Base-by-base conservation (phyloP, 768 basidiomycete genomes). In the Cystobasidium onofrii region DNA sequence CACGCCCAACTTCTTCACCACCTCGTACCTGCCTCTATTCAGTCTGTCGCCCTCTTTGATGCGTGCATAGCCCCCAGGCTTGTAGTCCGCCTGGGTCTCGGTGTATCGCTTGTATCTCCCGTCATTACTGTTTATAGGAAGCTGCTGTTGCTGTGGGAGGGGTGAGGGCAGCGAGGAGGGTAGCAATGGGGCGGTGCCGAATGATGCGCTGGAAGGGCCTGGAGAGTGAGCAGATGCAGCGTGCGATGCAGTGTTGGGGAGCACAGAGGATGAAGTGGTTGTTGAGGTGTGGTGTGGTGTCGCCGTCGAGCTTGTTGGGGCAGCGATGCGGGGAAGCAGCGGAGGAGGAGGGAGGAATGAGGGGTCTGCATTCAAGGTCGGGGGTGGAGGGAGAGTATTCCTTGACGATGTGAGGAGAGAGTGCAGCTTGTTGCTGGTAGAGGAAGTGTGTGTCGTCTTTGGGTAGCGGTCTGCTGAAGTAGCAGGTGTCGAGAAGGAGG, bases 21-120 rank as follows among this genome's bases (percentile, higher is more conserved):
- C n/a, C 29, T 71, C 69, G 25, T 71, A 71, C 33, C 69, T 29
- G n/a, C 20, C 50, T 20, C 54, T n/a, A 31, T 60, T 71, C 25
- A 71, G 52, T 27, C 29, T 71, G 34, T 71, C 54, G 1, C 69
- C 69, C 20, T 41, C 54, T 55, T 33, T 60, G 20, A 71, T 29
- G 18, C 43, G 52, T 23, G 69, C 52, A 44, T 57, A 71, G 12
- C 69, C 69, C 15, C 69, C 69, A 7, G 23, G 34, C 33, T 36
- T 39, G 41, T 71, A 71, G 36, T 71, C 69, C 9, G 7, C 34
- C 29, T 71, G 69, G 6, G 52, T 34, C 41, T 71, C 69, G 27
- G n/a, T 31, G 33, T 20, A 36, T 31, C 33, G 52, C 25, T 34
- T 55, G 33, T 34, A 60, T n/a, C 69, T 54, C 6, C 31, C 52